Conservation (phyloP, 164 flowering plant species). For the Stephania cephalantha region DNA sequence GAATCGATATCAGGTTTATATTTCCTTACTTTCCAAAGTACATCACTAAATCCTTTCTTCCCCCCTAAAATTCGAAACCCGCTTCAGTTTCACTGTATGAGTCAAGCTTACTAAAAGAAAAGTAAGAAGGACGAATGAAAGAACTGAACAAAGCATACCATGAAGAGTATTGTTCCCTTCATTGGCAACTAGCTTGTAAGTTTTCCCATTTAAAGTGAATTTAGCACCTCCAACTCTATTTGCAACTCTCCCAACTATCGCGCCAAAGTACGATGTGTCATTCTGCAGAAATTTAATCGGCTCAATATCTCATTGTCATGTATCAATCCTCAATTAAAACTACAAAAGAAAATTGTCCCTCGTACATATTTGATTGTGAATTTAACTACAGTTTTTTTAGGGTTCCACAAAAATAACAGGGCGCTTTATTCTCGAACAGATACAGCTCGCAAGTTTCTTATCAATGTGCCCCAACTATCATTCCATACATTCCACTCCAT, state of each 20-base stretch:
- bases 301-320: not conserved
- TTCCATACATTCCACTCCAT: no score
- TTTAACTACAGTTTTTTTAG: no score
- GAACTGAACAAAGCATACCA: constrained; percentile 22
- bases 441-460: no score
- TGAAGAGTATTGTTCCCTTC: constrained; percentile 64
- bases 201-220: constrained; percentile 43
- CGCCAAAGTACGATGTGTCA: constrained; percentile 57
- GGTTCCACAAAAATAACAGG: not conserved
- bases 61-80: constrained; percentile 37
- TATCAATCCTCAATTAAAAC: not conserved
- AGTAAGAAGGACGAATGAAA: not conserved
- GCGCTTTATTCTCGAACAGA: not conserved
- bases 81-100: not conserved
- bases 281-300: constrained; percentile 35
- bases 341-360: not conserved
- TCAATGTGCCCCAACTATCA: no score
- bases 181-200: constrained; percentile 47
- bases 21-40: constrained; percentile 38
- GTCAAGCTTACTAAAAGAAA: not conserved
- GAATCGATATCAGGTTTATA: constrained; percentile 14
- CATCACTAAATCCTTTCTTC: constrained; percentile 43
- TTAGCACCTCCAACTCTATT: constrained; percentile 68
- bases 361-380: not conserved
- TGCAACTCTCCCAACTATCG: constrained; percentile 69